Conservation (phyloP, 2,329 filamentous ascomycete genomes). For the Penicillium sp. region DNA sequence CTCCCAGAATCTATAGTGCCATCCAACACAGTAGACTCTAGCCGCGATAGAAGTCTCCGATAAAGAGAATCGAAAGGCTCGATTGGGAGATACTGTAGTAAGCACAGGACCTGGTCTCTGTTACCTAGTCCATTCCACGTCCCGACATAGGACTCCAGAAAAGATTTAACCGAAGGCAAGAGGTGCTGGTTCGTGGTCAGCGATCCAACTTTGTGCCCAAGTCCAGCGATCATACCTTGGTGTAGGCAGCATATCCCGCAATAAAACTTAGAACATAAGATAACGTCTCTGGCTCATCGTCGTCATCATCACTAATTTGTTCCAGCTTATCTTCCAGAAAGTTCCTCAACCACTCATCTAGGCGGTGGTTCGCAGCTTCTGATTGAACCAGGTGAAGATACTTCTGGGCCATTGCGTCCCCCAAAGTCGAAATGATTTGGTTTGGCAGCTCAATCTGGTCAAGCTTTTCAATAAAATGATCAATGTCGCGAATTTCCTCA, state of each 20-base stretch:
- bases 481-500: conserved; percentile 72
- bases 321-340: conserved; percentile 42
- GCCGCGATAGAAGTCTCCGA: conserved; percentile 35
- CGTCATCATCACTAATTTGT: conserved; percentile 45
- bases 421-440: conserved; percentile 73
- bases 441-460: conserved; percentile 79
- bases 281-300: conserved; percentile 39
- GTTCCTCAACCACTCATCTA: conserved; percentile 40
- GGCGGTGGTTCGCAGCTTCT: conserved; percentile 44
- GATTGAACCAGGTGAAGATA: conserved; percentile 64
- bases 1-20: conserved; percentile 51
- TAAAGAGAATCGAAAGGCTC: conserved; percentile 36
- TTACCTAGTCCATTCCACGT: conserved; percentile 62
- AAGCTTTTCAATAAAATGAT: conserved; percentile 67
- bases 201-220: neutral
- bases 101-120: conserved; percentile 41
- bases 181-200: conserved; percentile 29
- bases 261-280: conserved; percentile 35
- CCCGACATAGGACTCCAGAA: conserved; percentile 52
- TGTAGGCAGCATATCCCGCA: conserved; percentile 37
- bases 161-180: conserved; percentile 32
- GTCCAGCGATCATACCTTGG: conserved; percentile 32
- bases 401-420: conserved; percentile 75
- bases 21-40: conserved; percentile 43
- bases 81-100: conserved; percentile 35